Evolutionary conservation across 106 monocot genomes (phyloP), one percentile per base, ranked within the genome.

Genomic region (Dioscorea dumetorum): DNA sequence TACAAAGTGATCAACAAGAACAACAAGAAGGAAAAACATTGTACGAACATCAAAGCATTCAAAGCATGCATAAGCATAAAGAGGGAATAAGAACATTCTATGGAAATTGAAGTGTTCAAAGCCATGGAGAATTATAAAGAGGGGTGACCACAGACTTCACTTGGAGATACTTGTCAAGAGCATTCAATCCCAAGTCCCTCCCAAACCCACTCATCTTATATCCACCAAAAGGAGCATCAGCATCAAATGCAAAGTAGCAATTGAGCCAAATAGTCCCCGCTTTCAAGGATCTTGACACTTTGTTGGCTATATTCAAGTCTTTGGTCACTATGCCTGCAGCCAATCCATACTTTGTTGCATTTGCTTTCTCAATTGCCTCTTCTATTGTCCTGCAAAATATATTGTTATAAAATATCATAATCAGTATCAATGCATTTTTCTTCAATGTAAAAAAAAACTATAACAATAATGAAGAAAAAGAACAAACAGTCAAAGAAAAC

Each of bases 191-290:
- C 22, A 52, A 32, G 14, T 78, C 78, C 50, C 31, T 78, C 12
- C 78, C 72, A 22, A 78, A 78, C 4, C 78, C 78, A 22, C 78
- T 78, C 78, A 73, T 62, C 57, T 78, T 73, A 33, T 62, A 72
- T 28, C 78, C 78, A 20, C 78, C 78, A 17, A 68, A 73, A 17
- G 78, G 78, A n/a, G 59, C 66, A 20, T 73, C 78, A 21, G 4
- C 12, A 24, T 73, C 78, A 8, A 78, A 73, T 0, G 61, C 62
- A 16, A 53, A 48, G 63, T 78, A 78, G 51, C 78, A 78, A 33
- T 73, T 78, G 28, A 78, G 73, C 78, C 78, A 78, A 18, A 73
- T 63, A 0, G 53, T 48, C 22, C 73, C 78, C 5, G 78, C 78
- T 8, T 54, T 61, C 23, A 73, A 18, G 0, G 68, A 72, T 58